A percentile compares a stretch with the other conserved stretches of the same genome.
Conservation (phyloP, 75 land plant species). For the Cupressus sempervirens region DNA sequence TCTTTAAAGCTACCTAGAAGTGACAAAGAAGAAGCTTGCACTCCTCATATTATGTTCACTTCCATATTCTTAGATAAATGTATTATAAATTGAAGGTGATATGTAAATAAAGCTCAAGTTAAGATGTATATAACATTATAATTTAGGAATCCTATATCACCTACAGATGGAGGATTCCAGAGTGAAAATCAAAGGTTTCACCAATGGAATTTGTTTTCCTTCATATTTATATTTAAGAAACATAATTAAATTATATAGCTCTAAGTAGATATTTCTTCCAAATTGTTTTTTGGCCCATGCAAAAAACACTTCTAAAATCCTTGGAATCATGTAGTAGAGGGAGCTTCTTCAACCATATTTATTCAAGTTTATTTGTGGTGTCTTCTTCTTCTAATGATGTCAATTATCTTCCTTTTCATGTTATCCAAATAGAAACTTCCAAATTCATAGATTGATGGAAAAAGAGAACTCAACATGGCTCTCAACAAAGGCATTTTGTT, state of each 20-base stretch:
- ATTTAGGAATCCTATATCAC: neutral
- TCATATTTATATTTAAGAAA: neutral
- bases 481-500: neutral
- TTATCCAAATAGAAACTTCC: slow-evolving; percentile 4
- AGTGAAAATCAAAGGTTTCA: neutral
- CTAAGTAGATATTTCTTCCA: slow-evolving; percentile 2
- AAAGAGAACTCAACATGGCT: neutral
- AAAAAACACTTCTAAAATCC: neutral
- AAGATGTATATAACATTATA: neutral
- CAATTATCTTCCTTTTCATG: neutral
- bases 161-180: slow-evolving; percentile 4
- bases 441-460: slow-evolving; percentile 2
- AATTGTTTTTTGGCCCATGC: neutral
- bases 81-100: neutral
- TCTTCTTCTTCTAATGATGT: slow-evolving; percentile 1
- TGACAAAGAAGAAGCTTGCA: neutral
- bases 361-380: neutral
- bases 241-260: neutral
- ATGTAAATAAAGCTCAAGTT: neutral
- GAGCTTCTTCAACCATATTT: slow-evolving; percentile 7
- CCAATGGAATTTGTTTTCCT: neutral
- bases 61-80: neutral
- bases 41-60: neutral
- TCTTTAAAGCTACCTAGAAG: neutral
- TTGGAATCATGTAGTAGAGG: neutral